Percentiles rank a stretch among this genome's conserved stretches.
phyloP scores from a whole-genome alignment of 148 eudicot species.

The Diospyros lotus region DNA sequence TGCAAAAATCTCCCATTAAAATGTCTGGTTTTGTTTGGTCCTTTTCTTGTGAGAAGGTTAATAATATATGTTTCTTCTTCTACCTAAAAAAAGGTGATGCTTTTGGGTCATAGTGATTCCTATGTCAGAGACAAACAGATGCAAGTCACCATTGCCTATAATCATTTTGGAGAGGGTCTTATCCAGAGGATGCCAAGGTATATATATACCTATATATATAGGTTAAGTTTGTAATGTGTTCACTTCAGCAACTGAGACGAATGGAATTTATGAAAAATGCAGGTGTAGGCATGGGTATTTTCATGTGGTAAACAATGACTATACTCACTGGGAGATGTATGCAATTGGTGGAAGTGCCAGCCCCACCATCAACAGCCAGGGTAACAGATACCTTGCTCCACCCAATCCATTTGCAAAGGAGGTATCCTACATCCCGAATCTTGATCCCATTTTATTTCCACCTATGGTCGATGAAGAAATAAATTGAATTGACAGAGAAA shows the following conservation, averaged over 20 bases:
- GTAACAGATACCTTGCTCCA: constrained; percentile 90
- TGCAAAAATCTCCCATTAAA: not conserved
- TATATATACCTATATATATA: too few relatives aligned
- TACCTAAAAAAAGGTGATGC: constrained; percentile 54
- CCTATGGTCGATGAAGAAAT: not conserved
- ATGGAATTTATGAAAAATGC: constrained; percentile 8
- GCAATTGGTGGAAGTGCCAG: constrained; percentile 90
- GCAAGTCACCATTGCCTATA: constrained; percentile 94
- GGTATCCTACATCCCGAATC: constrained; percentile 25
- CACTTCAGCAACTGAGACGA: not conserved
- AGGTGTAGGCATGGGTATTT: constrained; percentile 97
- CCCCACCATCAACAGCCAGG: constrained; percentile 95
- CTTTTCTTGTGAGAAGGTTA: not conserved
- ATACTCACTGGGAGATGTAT: constrained; percentile 98
- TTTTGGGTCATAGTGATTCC: constrained; percentile 84
- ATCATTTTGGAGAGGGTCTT: constrained; percentile 85
- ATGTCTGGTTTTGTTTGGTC: not conserved
- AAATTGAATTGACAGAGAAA: not conserved
- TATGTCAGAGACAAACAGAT: constrained; percentile 68
- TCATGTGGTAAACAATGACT: constrained; percentile 96
- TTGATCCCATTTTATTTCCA: not conserved
- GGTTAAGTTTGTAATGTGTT: not conserved
- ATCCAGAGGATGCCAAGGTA: constrained; percentile 98
- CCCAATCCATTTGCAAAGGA: constrained; percentile 69
- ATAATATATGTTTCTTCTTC: too few relatives aligned